phyloP scores from a whole-genome alignment of 1,139 yeast genomes.

The Sugiyamaella grinbergsii region DNA sequence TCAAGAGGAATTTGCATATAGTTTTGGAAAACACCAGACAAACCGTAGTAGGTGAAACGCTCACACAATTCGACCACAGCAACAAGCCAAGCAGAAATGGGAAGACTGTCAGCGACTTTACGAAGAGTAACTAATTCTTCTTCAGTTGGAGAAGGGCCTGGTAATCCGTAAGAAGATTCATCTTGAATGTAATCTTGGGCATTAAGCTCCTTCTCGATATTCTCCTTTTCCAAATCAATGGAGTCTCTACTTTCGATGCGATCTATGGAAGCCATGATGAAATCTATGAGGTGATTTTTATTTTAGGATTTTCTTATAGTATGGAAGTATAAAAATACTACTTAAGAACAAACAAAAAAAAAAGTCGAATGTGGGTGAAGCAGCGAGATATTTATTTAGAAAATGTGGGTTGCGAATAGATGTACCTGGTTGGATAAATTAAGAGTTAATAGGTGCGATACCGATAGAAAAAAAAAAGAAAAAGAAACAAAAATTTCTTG shows the following conservation, averaged over 20 bases:
- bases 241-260: slow-evolving; percentile 10
- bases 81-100: slow-evolving; percentile 64
- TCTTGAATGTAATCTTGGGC: slow-evolving; percentile 8
- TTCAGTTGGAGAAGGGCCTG: slow-evolving; percentile 44
- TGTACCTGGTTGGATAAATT: too few species aligned
- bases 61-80: slow-evolving; percentile 81
- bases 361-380: too few species aligned
- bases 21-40: slow-evolving; percentile 74
- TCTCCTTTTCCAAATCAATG: slow-evolving; percentile 12
- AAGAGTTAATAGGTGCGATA: too few species aligned
- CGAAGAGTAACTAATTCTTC: slow-evolving; percentile 53
- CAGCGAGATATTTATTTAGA: not conserved
- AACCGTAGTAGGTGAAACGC: slow-evolving; percentile 82
- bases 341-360: not conserved
- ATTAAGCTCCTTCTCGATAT: slow-evolving; percentile 1
- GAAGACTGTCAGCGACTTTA: slow-evolving; percentile 46
- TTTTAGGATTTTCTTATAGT: too few species aligned
- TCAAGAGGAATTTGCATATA: slow-evolving; percentile 58
- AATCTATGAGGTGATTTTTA: not conserved
- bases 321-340: too few species aligned
- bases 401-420: too few species aligned
- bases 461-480: not conserved
- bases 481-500: not conserved
- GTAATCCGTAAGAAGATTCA: slow-evolving; percentile 35
- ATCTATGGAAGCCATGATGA: slow-evolving; percentile 7